A percentile compares a stretch with the other conserved stretches of the same genome.
These are phyloP conservation scores for Henckelia pumila DNA, from an alignment of 257 asterid genomes.

Conservation along the genomic window DNA sequence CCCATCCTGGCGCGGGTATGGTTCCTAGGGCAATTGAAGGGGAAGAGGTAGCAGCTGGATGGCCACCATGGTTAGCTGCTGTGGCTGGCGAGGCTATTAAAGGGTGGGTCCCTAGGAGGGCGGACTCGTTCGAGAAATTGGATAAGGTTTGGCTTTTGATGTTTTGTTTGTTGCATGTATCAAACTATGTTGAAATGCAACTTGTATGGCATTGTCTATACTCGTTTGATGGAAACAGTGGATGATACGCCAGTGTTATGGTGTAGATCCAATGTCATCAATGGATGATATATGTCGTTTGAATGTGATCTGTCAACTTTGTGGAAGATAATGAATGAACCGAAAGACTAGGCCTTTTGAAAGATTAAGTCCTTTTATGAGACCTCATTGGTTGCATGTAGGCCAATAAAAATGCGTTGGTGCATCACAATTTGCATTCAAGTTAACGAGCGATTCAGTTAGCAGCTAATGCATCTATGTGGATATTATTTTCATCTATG, in stretches of 20 bases:
- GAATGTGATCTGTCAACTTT: too few species aligned
- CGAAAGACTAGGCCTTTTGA: slow-evolving; percentile 17
- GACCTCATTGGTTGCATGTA: slow-evolving; percentile 16
- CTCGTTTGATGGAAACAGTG: not conserved
- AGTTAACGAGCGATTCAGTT: not conserved
- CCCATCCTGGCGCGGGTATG: slow-evolving; percentile 53
- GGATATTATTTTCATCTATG: not conserved
- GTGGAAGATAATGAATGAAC: too few species aligned
- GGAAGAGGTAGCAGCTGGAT: slow-evolving; percentile 90
- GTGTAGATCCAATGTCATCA: not conserved
- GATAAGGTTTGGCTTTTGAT: slow-evolving; percentile 59
- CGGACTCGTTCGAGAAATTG: slow-evolving; percentile 85
- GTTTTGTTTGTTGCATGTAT: not conserved
- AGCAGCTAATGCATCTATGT: not conserved
- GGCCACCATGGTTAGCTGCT: slow-evolving; percentile 97
- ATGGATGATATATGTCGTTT: too few species aligned
- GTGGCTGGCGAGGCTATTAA: slow-evolving; percentile 93
- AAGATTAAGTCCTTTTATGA: slow-evolving; percentile 7
- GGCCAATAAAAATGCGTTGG: not conserved
- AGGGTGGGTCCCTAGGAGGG: slow-evolving; percentile 94
- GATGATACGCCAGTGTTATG: not conserved
- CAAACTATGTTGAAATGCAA: slow-evolving; percentile 11
- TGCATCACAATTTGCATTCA: slow-evolving; percentile 5
- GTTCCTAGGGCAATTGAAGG: slow-evolving; percentile 63
- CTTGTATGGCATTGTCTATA: slow-evolving; percentile 1